Conservation (phyloP, 108 stramenopile genomes). For the Ochromonas danica region DNA sequence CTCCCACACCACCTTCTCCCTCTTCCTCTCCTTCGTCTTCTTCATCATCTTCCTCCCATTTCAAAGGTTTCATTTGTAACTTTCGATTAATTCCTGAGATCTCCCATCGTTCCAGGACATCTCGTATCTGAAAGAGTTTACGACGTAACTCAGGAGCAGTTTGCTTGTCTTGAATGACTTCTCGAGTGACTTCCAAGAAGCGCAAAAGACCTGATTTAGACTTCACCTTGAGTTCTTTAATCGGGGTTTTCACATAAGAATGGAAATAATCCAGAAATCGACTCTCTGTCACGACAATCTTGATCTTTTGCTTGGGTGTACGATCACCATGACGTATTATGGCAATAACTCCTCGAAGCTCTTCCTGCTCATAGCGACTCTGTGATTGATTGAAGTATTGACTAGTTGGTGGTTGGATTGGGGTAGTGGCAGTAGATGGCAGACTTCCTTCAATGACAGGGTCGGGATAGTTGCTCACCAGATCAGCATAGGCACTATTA, state of each 20-base stretch:
- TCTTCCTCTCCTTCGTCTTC: slow-evolving; percentile 49
- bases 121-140: slow-evolving; percentile 74
- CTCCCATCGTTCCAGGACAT: slow-evolving; percentile 82
- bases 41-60: slow-evolving; percentile 66
- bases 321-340: slow-evolving; percentile 94
- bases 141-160: slow-evolving; percentile 53
- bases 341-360: slow-evolving; percentile 90
- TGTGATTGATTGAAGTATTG: background rate
- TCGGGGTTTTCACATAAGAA: slow-evolving; percentile 62
- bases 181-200: slow-evolving; percentile 73
- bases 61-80: slow-evolving; percentile 88
- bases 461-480: background rate
- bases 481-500: background rate
- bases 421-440: slow-evolving; percentile 18
- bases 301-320: slow-evolving; percentile 98
- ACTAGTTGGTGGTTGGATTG: background rate
- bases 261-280: slow-evolving; percentile 73
- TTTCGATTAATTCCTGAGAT: slow-evolving; percentile 94
- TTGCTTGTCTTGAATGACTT: slow-evolving; percentile 59
- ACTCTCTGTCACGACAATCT: slow-evolving; percentile 79
- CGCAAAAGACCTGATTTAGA: slow-evolving; percentile 76
- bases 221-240: slow-evolving; percentile 89
- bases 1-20: background rate
- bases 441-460: background rate
- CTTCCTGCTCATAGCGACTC: slow-evolving; percentile 44